Percentiles rank a stretch among this genome's conserved stretches.
phyloP scores from a whole-genome alignment of 1,139 yeast species.

The Candida tetrigidarum region DNA sequence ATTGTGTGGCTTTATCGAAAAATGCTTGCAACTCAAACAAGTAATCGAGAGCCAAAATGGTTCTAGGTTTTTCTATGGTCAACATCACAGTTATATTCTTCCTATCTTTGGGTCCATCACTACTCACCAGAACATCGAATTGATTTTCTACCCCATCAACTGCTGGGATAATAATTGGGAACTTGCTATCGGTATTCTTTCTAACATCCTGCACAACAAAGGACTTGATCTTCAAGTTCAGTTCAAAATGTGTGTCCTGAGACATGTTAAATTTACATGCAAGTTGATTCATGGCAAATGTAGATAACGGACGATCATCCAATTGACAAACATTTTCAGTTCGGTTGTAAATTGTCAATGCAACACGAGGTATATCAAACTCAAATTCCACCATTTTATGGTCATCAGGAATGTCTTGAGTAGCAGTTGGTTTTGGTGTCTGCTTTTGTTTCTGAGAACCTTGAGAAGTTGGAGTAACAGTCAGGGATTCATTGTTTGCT shows the following conservation, averaged over 20 bases:
- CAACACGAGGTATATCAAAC: slow-evolving; percentile 64
- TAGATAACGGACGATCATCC: slow-evolving; percentile 49
- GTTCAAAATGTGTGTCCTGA: slow-evolving; percentile 58
- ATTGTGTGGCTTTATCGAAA: slow-evolving; percentile 34
- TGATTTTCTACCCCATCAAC: slow-evolving; percentile 68
- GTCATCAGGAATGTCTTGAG: slow-evolving; percentile 24
- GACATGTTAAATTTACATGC: slow-evolving; percentile 54
- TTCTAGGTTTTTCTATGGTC: slow-evolving; percentile 79
- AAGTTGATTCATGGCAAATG: slow-evolving; percentile 64
- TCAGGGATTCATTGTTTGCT: background rate
- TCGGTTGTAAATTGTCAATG: slow-evolving; percentile 65
- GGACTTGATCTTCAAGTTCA: slow-evolving; percentile 69
- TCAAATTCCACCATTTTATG: slow-evolving; percentile 49
- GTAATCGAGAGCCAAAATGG: slow-evolving; percentile 85
- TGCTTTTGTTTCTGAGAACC: too few relatives aligned
- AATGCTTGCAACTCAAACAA: slow-evolving; percentile 75
- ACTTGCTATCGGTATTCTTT: slow-evolving; percentile 61
- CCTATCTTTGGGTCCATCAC: slow-evolving; percentile 44
- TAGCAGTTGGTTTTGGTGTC: background rate
- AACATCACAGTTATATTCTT: slow-evolving; percentile 56
- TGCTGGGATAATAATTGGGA: slow-evolving; percentile 80
- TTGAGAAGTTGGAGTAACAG: background rate
- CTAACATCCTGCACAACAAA: slow-evolving; percentile 82
- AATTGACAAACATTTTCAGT: slow-evolving; percentile 48
- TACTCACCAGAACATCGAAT: slow-evolving; percentile 58